Evolutionary conservation across 176 grass and related monocot genomes (phyloP).

Genomic region (Rhynchospora tenuis): DNA sequence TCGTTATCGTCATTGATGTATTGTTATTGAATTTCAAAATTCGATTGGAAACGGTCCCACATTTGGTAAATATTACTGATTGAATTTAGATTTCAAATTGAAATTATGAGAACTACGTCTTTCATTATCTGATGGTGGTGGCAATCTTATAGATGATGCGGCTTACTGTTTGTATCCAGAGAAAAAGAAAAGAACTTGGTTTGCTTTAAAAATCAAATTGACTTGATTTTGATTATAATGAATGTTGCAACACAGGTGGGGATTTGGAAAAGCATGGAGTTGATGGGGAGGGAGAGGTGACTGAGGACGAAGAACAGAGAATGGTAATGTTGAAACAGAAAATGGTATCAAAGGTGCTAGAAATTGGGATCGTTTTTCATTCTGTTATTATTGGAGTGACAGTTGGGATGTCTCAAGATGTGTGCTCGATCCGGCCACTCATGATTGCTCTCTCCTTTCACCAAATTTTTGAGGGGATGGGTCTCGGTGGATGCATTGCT

Average conservation of each 20-base stretch:
- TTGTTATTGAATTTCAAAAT: background rate
- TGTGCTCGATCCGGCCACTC: constrained; percentile 73
- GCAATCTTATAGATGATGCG: background rate
- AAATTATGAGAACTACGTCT: background rate
- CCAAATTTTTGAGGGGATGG: constrained; percentile 98
- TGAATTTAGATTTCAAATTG: constrained; percentile 16
- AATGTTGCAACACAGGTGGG: constrained; percentile 37
- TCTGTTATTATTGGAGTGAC: constrained; percentile 87
- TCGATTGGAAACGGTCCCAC: background rate
- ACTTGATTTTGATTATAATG: background rate
- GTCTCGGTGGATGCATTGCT: constrained; percentile 90
- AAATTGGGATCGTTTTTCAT: constrained; percentile 94
- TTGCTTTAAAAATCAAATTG: background rate
- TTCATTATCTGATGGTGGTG: background rate
- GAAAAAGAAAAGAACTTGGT: background rate
- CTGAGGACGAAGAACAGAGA: constrained; percentile 45
- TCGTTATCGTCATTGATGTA: background rate
- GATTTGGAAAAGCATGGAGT: constrained; percentile 34
- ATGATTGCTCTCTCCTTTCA: constrained; percentile 86
- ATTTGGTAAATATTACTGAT: background rate
- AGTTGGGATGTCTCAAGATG: constrained; percentile 86
- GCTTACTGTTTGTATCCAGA: background rate
- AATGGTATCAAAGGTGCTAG: constrained; percentile 93
- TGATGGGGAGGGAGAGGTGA: constrained; percentile 12
- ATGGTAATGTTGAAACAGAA: constrained; percentile 77